Evolutionary conservation across 495 filamentous ascomycete species (phyloP).

Genomic region (Penicillium parvum): DNA sequence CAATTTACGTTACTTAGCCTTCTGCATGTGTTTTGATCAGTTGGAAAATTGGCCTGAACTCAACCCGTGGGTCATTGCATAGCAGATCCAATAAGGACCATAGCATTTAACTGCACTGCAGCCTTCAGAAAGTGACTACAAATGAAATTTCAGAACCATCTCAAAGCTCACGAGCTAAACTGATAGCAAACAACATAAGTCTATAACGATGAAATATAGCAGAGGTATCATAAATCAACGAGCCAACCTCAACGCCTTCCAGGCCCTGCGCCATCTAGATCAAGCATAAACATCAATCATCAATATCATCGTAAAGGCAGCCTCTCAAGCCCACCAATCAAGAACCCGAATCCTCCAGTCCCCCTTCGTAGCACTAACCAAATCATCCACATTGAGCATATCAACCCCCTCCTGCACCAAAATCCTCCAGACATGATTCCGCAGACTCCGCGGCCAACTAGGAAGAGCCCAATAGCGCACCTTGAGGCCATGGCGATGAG

Average conservation of each 20-base stretch:
- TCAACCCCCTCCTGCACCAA: constrained; percentile 70
- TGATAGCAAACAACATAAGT: constrained; percentile 1
- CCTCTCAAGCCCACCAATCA: constrained; percentile 34
- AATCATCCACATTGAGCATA: constrained; percentile 76
- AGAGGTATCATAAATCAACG: constrained; percentile 12
- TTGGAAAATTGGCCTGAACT: constrained; percentile 3
- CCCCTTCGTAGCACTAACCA: constrained; percentile 47
- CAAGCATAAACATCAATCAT: too few relatives aligned
- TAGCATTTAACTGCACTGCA: constrained; percentile 9
- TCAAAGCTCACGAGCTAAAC: background rate
- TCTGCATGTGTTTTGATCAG: constrained; percentile 11
- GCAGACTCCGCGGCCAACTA: constrained; percentile 65
- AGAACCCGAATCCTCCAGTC: constrained; percentile 42
- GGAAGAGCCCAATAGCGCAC: constrained; percentile 79
- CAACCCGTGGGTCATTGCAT: background rate
- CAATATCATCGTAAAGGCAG: too few relatives aligned
- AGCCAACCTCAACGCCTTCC: background rate
- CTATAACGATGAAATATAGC: background rate
- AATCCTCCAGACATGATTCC: constrained; percentile 71
- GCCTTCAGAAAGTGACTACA: constrained; percentile 8
- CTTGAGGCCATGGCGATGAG: constrained; percentile 64
- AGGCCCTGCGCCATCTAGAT: background rate
- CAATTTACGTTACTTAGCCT: constrained; percentile 6
- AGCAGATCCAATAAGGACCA: constrained; percentile 2
- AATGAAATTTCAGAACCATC: background rate